Base-by-base conservation (phyloP, 495 filamentous ascomycete genomes). In the Aspergillus bertholletiae region DNA sequence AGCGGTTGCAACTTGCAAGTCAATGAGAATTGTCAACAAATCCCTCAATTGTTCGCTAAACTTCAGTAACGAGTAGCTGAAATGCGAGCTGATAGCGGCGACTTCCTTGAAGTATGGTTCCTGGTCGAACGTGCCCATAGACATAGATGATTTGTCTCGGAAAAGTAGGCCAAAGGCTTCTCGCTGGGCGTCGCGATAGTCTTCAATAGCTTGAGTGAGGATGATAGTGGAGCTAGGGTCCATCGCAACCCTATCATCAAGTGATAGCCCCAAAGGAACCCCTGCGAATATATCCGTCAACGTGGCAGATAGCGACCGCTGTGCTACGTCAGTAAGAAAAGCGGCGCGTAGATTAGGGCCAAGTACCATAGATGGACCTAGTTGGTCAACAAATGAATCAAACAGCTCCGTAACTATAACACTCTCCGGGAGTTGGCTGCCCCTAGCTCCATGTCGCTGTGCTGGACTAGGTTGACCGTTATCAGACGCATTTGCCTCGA, bases 101-200 rank as follows among this genome's bases (percentile, higher is more conserved):
- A 97, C 90, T 69, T 98, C 94, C 66, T 98, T 93, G 44, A 96
- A 88, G 64, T 96, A 93, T 7, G 94, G 93, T 54, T 93, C 88
- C 15, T 89, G 75, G 34, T 85, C 84, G 28, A 88, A 75, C 1
- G 82, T 80, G 23, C 82, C 76, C 4, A 83, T 71, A 51, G 80
- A 81, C 34, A 82, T 80, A 20, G 88, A 72, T 49, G 89, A 84
- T 51, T 90, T 87, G 35, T 77, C 84, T 54, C 83, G 85, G 68
- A 97, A 96, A 15, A 98, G 75, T 44, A 83, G 73, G 46, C 82
- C 78, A 1, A 98, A 77, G 0, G 92, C 90, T 46, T 87, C 82
- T 26, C 82, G 77, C 60, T 92, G 79, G 13, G 92, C 85, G 43
- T 77, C 67, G 27, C 81, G 85, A 64, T 93, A 98, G 5, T 97